phyloP scores from a whole-genome alignment of 352 stramenopile species.

The Phytophthora foliorum region DNA sequence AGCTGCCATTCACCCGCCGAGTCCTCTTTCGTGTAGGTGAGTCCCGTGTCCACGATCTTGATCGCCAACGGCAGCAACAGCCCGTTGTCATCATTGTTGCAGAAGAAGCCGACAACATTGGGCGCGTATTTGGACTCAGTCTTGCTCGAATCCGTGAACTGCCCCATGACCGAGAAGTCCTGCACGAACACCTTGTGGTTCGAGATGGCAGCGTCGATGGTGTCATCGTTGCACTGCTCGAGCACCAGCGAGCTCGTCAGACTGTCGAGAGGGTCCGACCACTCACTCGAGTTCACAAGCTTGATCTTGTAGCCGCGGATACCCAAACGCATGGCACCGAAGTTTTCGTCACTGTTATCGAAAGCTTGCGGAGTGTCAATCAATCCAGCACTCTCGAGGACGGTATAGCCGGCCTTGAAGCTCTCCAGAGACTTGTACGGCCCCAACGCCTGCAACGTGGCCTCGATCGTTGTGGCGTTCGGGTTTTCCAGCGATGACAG shows the following conservation, averaged over 20 bases:
- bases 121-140: slow-evolving; percentile 40
- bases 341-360: slow-evolving; percentile 48
- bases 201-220: slow-evolving; percentile 22
- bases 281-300: slow-evolving; percentile 29
- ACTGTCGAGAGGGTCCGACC: slow-evolving; percentile 25
- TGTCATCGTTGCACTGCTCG: slow-evolving; percentile 25
- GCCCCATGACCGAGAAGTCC: slow-evolving; percentile 33
- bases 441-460: slow-evolving; percentile 22
- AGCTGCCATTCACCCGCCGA: slow-evolving; percentile 41
- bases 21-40: slow-evolving; percentile 43
- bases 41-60: slow-evolving; percentile 35
- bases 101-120: slow-evolving; percentile 51
- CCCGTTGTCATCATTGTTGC: slow-evolving; percentile 25
- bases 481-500: slow-evolving; percentile 28
- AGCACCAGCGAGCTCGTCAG: slow-evolving; percentile 18
- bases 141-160: slow-evolving; percentile 32
- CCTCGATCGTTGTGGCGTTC: slow-evolving; percentile 24
- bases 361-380: slow-evolving; percentile 36
- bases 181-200: slow-evolving; percentile 37
- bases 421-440: slow-evolving; percentile 36
- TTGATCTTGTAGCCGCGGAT: slow-evolving; percentile 45
- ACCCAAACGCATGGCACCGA: slow-evolving; percentile 37
- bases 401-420: slow-evolving; percentile 37
- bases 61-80: slow-evolving; percentile 45
- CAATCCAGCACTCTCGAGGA: slow-evolving; percentile 27